A percentile compares a stretch with the other conserved stretches of the same genome.
phyloP scores from a whole-genome alignment of 768 basidiomycete genomes.

The Trametes coccinea region DNA sequence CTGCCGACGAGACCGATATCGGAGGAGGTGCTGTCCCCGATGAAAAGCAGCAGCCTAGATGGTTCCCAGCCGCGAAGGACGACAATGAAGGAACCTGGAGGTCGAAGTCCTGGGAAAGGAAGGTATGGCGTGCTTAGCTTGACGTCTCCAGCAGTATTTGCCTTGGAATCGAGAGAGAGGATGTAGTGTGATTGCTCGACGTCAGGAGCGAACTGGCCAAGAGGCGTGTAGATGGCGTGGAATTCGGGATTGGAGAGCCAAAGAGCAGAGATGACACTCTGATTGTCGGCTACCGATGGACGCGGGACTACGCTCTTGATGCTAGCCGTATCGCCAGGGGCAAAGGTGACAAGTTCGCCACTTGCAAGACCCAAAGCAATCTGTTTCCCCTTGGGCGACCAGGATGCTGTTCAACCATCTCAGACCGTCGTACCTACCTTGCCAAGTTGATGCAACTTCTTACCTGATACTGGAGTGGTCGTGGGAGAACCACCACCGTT shows the following conservation, averaged over 20 bases:
- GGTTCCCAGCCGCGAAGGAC: slow-evolving; percentile 47
- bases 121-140: slow-evolving; percentile 42
- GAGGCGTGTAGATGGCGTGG: slow-evolving; percentile 58
- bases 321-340: slow-evolving; percentile 51
- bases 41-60: slow-evolving; percentile 42
- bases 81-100: slow-evolving; percentile 45
- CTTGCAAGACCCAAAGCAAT: slow-evolving; percentile 71
- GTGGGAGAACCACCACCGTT: slow-evolving; percentile 48
- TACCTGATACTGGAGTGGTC: slow-evolving; percentile 60
- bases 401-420: slow-evolving; percentile 52
- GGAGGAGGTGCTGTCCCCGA: slow-evolving; percentile 52
- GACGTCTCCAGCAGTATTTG: slow-evolving; percentile 38
- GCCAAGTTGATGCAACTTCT: slow-evolving; percentile 25
- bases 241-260: slow-evolving; percentile 77
- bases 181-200: slow-evolving; percentile 45
- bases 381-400: slow-evolving; percentile 88
- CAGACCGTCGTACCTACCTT: background rate
- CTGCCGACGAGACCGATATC: slow-evolving; percentile 50
- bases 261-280: slow-evolving; percentile 51
- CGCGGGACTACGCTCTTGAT: slow-evolving; percentile 57
- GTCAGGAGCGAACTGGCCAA: slow-evolving; percentile 41
- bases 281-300: slow-evolving; percentile 52
- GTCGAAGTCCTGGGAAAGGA: slow-evolving; percentile 47
- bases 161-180: slow-evolving; percentile 44
- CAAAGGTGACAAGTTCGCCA: slow-evolving; percentile 72